Evolutionary conservation across 176 grass and related monocot genomes (phyloP).

Genomic region (maize (Zea mays)): DNA sequence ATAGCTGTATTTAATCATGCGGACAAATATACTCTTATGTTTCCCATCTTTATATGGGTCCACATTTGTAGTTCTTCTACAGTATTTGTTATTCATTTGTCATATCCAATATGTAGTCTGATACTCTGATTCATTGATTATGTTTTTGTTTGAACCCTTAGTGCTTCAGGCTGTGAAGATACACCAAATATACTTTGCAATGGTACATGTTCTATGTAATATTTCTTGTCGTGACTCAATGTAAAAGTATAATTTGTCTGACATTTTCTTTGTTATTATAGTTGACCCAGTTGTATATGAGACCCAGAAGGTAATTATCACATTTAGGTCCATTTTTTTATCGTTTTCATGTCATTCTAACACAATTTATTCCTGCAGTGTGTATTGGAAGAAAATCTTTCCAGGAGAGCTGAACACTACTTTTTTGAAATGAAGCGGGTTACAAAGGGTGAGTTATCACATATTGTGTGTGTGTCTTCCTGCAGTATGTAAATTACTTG

Average conservation of each 20-base stretch:
- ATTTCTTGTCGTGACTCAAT: constrained; percentile 13
- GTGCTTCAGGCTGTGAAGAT: constrained; percentile 46
- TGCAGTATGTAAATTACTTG: neutral
- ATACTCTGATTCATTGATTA: constrained; percentile 8
- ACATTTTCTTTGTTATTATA: constrained; percentile 33
- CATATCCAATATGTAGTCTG: constrained; percentile 3
- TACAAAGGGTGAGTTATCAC: constrained; percentile 61
- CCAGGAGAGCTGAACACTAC: constrained; percentile 85
- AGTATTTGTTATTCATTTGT: neutral
- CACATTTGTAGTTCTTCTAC: neutral
- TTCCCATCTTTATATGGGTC: constrained; percentile 11
- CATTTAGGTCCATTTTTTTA: constrained; percentile 18
- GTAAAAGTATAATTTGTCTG: neutral
- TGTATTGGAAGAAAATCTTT: constrained; percentile 64
- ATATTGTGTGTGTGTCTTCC: neutral
- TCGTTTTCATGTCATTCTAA: neutral
- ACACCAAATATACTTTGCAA: constrained; percentile 53
- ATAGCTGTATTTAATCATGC: neutral
- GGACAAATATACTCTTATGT: constrained; percentile 13
- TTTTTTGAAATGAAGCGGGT: constrained; percentile 82
- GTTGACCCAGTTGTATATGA: constrained; percentile 66
- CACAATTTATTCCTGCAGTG: constrained; percentile 41
- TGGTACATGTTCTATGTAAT: constrained; percentile 35
- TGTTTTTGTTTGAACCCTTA: constrained; percentile 46
- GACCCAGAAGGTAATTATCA: constrained; percentile 54